Evolutionary conservation across 116 monocot species (phyloP).

Genomic region (Posidonia oceanica): DNA sequence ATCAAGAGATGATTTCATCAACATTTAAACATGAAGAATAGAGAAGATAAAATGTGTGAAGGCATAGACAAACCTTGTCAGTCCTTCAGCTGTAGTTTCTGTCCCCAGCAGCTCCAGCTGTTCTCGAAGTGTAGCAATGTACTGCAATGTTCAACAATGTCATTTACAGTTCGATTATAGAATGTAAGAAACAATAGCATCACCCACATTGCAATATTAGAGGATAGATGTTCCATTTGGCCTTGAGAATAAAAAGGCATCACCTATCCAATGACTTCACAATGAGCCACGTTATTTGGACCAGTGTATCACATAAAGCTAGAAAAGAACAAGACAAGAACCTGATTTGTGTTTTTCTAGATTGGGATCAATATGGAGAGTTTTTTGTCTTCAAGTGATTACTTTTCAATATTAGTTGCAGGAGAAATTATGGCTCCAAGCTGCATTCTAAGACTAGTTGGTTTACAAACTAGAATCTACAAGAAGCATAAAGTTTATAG

Average conservation of each 20-base stretch:
- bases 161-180: neutral
- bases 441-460: too few species aligned
- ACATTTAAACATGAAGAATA: too few species aligned
- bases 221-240: neutral
- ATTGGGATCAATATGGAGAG: neutral
- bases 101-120: conserved; percentile 29
- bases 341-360: neutral
- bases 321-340: neutral
- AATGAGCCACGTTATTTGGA: neutral
- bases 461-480: too few species aligned
- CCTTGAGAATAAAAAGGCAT: neutral
- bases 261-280: neutral
- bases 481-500: too few species aligned
- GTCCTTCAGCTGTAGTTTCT: conserved; percentile 26
- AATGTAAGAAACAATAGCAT: neutral
- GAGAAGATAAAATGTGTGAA: too few species aligned
- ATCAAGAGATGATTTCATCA: too few species aligned
- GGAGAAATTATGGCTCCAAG: too few species aligned
- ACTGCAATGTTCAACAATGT: conserved; percentile 18
- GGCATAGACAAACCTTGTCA: conserved; percentile 19
- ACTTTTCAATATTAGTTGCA: too few species aligned
- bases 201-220: neutral
- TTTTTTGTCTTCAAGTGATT: too few species aligned
- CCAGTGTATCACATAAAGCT: neutral
- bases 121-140: conserved; percentile 39